Conservation (phyloP, 495 filamentous ascomycete species). For the Neurospora discreta region DNA sequence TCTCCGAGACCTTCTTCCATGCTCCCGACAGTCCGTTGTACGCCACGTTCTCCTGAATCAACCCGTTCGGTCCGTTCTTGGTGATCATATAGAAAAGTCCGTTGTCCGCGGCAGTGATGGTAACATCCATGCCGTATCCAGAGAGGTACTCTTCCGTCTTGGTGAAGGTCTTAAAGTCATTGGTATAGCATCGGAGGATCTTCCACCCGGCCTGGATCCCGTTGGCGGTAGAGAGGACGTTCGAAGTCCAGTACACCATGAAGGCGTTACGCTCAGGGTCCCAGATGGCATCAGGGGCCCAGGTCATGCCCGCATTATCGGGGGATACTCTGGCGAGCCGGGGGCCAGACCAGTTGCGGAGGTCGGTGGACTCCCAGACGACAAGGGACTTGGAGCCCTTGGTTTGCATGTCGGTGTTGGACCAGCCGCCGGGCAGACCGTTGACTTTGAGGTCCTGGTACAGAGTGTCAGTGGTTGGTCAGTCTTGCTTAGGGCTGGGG, state of each 20-base stretch:
- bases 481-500: not conserved
- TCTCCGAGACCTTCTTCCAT: slow-evolving; percentile 2
- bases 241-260: slow-evolving; percentile 1
- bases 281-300: slow-evolving; percentile 4
- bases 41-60: slow-evolving; percentile 2
- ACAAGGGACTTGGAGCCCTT: slow-evolving; percentile 1
- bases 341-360: not conserved
- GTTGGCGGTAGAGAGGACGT: not conserved
- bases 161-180: not conserved
- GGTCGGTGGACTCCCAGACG: slow-evolving; percentile 1
- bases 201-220: not conserved
- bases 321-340: not conserved
- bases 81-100: not conserved
- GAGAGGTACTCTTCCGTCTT: not conserved
- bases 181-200: not conserved
- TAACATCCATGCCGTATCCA: not conserved
- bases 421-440: not conserved
- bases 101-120: not conserved
- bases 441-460: slow-evolving; percentile 1
- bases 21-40: not conserved
- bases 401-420: not conserved
- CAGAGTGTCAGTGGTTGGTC: not conserved
- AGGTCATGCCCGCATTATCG: slow-evolving; percentile 1
- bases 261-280: not conserved
- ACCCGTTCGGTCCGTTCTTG: slow-evolving; percentile 2